A percentile compares a stretch with the other conserved stretches of the same genome.
Evolutionary conservation across 202 grass and related monocot species (phyloP).

Genomic region (Cymbopogon flexuosus): DNA sequence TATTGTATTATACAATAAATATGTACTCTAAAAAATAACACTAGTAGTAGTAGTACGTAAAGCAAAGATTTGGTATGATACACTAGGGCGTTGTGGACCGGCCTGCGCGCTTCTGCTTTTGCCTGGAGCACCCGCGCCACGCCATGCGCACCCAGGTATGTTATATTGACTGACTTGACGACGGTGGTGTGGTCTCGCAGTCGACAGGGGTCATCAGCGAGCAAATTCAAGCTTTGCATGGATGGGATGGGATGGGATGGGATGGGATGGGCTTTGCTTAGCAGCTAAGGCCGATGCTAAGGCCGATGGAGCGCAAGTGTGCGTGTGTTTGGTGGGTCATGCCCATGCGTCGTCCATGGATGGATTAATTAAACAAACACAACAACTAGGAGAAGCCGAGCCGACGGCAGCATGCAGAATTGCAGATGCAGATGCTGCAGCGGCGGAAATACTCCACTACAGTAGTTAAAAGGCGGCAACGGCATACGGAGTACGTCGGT

Average conservation of each 20-base stretch:
- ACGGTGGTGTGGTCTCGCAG: too few relatives aligned
- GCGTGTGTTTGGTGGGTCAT: neutral
- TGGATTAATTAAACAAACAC: neutral
- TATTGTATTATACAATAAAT: too few relatives aligned
- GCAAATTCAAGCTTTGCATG: neutral
- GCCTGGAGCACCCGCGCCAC: too few relatives aligned
- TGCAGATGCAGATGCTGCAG: neutral
- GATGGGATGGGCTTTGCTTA: constrained; percentile 15
- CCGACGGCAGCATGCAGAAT: neutral
- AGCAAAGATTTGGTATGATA: too few relatives aligned
- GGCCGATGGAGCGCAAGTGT: neutral
- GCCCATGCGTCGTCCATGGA: neutral
- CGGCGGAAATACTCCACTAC: neutral
- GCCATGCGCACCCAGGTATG: too few relatives aligned
- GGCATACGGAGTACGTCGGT: neutral
- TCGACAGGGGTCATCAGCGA: neutral
- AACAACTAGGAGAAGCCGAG: neutral
- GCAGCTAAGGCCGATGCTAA: constrained; percentile 38
- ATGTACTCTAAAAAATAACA: too few relatives aligned
- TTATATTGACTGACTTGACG: too few relatives aligned
- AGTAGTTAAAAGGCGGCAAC: neutral
- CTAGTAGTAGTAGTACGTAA: too few relatives aligned
- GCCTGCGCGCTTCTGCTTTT: too few relatives aligned
- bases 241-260: too few relatives aligned
- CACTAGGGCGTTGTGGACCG: too few relatives aligned